A percentile compares a stretch with the other conserved stretches of the same genome.
phyloP scores from a whole-genome alignment of 768 basidiomycete genomes.

The Mycena filopes region DNA sequence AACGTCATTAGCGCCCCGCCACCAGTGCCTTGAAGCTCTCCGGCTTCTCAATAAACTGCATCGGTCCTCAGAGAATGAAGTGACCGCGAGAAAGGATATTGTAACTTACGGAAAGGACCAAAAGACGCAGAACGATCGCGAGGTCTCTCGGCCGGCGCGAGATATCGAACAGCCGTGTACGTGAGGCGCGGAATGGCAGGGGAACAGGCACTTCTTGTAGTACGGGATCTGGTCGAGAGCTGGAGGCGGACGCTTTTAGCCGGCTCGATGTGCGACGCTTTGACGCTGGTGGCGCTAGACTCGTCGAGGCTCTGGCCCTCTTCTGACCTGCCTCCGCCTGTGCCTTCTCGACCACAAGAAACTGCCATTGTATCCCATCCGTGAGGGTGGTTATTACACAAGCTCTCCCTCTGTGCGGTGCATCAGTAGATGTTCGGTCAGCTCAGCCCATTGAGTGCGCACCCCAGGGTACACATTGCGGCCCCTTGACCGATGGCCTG shows the following conservation, averaged over 20 bases:
- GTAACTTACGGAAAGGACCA: not conserved
- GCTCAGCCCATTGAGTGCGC: not conserved
- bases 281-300: not conserved
- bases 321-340: not conserved
- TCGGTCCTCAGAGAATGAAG: too few species aligned
- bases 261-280: not conserved
- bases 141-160: not conserved
- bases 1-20: too few species aligned
- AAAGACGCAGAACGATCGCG: constrained; percentile 1
- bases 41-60: too few species aligned
- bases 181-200: not conserved
- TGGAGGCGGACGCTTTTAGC: not conserved
- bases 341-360: not conserved
- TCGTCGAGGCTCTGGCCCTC: too few species aligned
- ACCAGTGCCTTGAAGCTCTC: too few species aligned
- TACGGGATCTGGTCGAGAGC: too few species aligned
- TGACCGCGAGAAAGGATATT: too few species aligned
- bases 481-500: not conserved
- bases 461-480: not conserved
- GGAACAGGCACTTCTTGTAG: not conserved
- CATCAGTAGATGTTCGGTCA: not conserved
- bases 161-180: not conserved
- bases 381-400: not conserved
- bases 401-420: not conserved
- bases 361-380: not conserved